These are phyloP conservation scores for Lasiosphaeria miniovina DNA, from an alignment of 495 filamentous ascomycete species.

Conservation along the genomic window DNA sequence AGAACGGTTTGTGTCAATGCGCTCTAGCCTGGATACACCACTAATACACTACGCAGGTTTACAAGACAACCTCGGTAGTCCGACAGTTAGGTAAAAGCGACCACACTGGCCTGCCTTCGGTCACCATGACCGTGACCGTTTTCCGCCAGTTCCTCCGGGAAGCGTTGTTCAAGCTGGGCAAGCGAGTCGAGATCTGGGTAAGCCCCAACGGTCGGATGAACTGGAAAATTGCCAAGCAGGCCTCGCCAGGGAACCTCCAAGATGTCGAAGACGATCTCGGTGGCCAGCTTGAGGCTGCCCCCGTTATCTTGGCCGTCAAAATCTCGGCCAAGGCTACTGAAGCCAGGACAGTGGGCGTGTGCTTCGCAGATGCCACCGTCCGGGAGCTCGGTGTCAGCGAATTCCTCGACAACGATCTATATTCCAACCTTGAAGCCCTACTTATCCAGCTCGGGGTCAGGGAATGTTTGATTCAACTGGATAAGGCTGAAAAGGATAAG, in stretches of 20 bases:
- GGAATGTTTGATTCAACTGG: constrained; percentile 80
- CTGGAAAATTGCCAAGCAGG: constrained; percentile 89
- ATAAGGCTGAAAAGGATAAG: constrained; percentile 65
- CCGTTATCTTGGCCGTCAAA: constrained; percentile 92
- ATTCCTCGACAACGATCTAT: constrained; percentile 96
- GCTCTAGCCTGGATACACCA: not conserved
- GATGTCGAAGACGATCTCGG: constrained; percentile 97
- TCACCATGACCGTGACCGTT: constrained; percentile 89
- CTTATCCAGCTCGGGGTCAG: constrained; percentile 95
- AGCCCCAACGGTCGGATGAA: constrained; percentile 69
- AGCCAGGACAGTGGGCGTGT: constrained; percentile 84
- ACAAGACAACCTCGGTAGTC: constrained; percentile 95
- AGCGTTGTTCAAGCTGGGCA: constrained; percentile 85
- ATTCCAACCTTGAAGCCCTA: constrained; percentile 95
- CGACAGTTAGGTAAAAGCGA: constrained; percentile 82
- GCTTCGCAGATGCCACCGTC: constrained; percentile 97
- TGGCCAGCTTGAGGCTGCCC: constrained; percentile 79
- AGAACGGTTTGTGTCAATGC: constrained; percentile 55
- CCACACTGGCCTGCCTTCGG: constrained; percentile 79
- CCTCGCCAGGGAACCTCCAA: constrained; percentile 93
- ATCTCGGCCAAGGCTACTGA: constrained; percentile 82
- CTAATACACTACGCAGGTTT: constrained; percentile 54
- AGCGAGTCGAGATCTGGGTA: constrained; percentile 86
- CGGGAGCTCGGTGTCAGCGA: constrained; percentile 95
- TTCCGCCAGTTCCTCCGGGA: constrained; percentile 95